Base-by-base conservation (phyloP, 805 yeast genomes). In the Starmerella ratchasimensis region DNA sequence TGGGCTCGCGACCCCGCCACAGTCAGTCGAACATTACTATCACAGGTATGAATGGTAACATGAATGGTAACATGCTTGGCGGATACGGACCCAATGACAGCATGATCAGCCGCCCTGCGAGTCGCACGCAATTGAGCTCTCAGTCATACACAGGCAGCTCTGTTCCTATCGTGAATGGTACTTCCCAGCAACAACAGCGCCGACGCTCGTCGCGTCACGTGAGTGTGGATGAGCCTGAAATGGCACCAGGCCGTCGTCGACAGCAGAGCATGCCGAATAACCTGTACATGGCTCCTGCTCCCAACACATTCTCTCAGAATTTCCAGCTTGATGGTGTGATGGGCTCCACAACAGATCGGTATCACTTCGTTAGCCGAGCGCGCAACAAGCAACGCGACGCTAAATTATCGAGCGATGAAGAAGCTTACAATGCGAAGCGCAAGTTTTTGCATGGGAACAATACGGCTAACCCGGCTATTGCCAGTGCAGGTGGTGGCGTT, bases 271-370 rank as follows among this genome's bases (percentile, higher is more conserved):
- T 39, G 28, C 38, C 46, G 20, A 36, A 31, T 30, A 33, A 31
- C 27, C 14, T 26, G 15, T 32, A 26, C 26, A 30, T 11, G 7
- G 15, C 10, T 15, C 37, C 28, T 4, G 28, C 28, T 6, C 25
- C 20, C 33, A 39, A 35, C 22, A 38, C 48, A 22, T 52, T 49
- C 37, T 54, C 59, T n/a, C 61, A 57, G 41, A 47, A 43, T 34
- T 41, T 57, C 40, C 58, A 56, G 36, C 52, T 56, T 7, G 56
- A 49, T 32, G 52, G 54, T 24, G 48, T 55, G 27, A 41, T 48
- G 42, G 42, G 39, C 11, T 17, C 45, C 13, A 47, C 49, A 13
- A 52, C 48, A 28, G 55, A 50, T 37, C 38, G 59, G 19, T 56
- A 55, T 39, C 56, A 53, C 20, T 39, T 43, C n/a, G 53, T 53